Percentiles rank a stretch among this genome's conserved stretches.
phyloP scores from a whole-genome alignment of 2,329 filamentous ascomycete species.

The Cladophialophora chaetospira region DNA sequence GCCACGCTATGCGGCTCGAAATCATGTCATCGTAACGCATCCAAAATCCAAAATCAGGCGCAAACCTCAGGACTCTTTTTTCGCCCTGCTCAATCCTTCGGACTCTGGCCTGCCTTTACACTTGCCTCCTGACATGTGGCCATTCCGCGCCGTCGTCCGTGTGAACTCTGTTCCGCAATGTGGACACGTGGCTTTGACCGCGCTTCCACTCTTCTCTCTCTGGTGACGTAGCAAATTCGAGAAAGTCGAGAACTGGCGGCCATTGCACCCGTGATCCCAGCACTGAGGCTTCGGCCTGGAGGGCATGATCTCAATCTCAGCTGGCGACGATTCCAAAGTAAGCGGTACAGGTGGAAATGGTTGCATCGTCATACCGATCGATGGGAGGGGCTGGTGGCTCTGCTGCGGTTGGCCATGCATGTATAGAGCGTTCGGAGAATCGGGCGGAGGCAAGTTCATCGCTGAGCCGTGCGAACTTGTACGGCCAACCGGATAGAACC shows the following conservation, averaged over 20 bases:
- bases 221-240: slow-evolving; percentile 93
- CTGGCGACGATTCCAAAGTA: slow-evolving; percentile 28
- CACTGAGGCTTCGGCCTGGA: slow-evolving; percentile 88
- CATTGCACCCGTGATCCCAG: slow-evolving; percentile 97
- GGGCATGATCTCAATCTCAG: slow-evolving; percentile 30
- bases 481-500: slow-evolving; percentile 18
- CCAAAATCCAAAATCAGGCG: background rate
- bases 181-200: slow-evolving; percentile 83
- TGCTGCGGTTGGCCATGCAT: slow-evolving; percentile 13
- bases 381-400: slow-evolving; percentile 19
- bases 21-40: slow-evolving; percentile 21
- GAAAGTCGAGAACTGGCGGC: slow-evolving; percentile 92
- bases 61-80: slow-evolving; percentile 11
- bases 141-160: slow-evolving; percentile 82
- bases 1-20: slow-evolving; percentile 2
- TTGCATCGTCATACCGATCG: slow-evolving; percentile 23
- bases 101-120: slow-evolving; percentile 65
- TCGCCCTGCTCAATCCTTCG: slow-evolving; percentile 15
- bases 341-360: slow-evolving; percentile 23
- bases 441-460: slow-evolving; percentile 22
- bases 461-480: slow-evolving; percentile 19
- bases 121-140: slow-evolving; percentile 83
- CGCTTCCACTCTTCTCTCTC: slow-evolving; percentile 89
- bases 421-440: slow-evolving; percentile 20
- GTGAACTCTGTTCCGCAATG: slow-evolving; percentile 94